Percentiles rank a stretch among this genome's conserved stretches.
These are phyloP conservation scores for Magnolia changhungtana DNA, from an alignment of 164 flowering plant species.

Conservation along the genomic window DNA sequence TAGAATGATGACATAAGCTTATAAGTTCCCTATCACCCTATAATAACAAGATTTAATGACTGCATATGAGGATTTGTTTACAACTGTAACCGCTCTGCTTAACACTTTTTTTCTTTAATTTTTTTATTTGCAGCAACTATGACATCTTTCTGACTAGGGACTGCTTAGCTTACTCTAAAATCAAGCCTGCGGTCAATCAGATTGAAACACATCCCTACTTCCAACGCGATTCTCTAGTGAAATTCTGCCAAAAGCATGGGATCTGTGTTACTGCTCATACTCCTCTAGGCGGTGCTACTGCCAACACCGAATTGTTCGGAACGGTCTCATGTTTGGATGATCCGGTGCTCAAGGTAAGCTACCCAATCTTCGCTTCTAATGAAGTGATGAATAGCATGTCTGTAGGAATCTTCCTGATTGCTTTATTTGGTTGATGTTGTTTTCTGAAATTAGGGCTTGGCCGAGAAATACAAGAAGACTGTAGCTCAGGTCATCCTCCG, in stretches of 20 bases:
- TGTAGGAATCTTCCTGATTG: not conserved
- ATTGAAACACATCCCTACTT: constrained; percentile 93
- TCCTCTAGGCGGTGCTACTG: constrained; percentile 81
- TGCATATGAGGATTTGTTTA: not conserved
- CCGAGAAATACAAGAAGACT: constrained; percentile 66
- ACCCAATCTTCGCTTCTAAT: not conserved
- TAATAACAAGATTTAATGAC: too few relatives aligned
- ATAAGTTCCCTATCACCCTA: not conserved
- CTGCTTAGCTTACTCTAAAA: constrained; percentile 83
- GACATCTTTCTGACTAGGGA: constrained; percentile 91
- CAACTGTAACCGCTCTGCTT: not conserved
- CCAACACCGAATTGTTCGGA: constrained; percentile 85
- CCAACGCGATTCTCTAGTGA: constrained; percentile 87
- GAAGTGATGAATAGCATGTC: not conserved
- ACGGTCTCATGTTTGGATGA: constrained; percentile 87
- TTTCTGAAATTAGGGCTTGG: constrained; percentile 46
- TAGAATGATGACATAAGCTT: not conserved
- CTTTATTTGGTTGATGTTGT: not conserved
- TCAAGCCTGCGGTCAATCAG: constrained; percentile 96
- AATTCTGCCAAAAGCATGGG: constrained; percentile 95
- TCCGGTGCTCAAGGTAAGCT: constrained; percentile 58
- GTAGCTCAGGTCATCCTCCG: constrained; percentile 76
- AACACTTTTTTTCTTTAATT: not conserved
- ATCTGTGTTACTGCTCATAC: constrained; percentile 86
- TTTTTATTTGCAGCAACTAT: constrained; percentile 68